Evolutionary conservation across 768 basidiomycete genomes (phyloP), one percentile per base, ranked within the genome.

Genomic region (Lactarius evosmus): DNA sequence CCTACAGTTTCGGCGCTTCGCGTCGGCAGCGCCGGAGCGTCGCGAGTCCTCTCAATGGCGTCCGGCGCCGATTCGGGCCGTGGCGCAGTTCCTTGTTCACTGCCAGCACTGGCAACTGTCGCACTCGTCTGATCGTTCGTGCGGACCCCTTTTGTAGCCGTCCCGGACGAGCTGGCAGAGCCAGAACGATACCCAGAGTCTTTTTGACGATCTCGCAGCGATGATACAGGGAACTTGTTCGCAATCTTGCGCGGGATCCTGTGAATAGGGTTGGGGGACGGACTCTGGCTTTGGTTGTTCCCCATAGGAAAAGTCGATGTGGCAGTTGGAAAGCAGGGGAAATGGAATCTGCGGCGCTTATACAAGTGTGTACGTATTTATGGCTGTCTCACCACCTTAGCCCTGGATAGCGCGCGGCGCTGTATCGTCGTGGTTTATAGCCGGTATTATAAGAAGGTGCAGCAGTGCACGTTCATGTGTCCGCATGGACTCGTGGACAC

Each of bases 151-250:
- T 62, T 66, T 25, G 33, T 12, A 11, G 49, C 64, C 2, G 60
- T 62, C 11, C 40, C 53, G 9, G 65, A 57, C 17, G 67, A 66
- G 34, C 61, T 56, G 57, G 57, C 62, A 33, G 61, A 63, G 19
- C 58, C 61, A 56, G 67, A 67, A 19, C 33, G 49, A 40, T 68
- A 63, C 1, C 66, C 66, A 2, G 67, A 68, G 29, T 68, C 67
- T n/a, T 67, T 63, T 17, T 33, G 14, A 19, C 46, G 59, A 16
- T 36, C 57, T 19, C 58, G 64, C 2, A 57, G 27, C 14, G 58
- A 44, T 17, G 54, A 8, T 22, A 33, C 49, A 4, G 44, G 32
- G 25, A 59, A 17, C 44, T 63, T 63, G 7, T 36, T 46, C 12
- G 34, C 63, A 30, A 66, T 34, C 36, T 56, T 58, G 14, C 55